A percentile compares a stretch with the other conserved stretches of the same genome.
Evolutionary conservation across 352 stramenopile species (phyloP).

Genomic region (Globisporangium apiculatum): DNA sequence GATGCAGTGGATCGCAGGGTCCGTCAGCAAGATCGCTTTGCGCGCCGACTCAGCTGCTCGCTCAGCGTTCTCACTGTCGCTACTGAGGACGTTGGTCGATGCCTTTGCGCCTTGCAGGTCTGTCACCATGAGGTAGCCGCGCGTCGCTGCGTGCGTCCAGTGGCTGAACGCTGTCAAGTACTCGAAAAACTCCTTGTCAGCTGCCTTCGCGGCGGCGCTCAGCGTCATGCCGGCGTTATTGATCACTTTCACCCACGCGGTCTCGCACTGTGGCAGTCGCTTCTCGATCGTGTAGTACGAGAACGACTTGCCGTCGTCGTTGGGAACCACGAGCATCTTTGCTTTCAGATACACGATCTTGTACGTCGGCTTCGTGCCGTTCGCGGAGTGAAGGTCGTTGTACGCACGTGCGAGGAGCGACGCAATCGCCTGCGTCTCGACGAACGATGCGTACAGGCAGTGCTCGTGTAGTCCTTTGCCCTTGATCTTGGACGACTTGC

Average conservation of each 20-base stretch:
- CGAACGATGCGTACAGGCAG: slow-evolving; percentile 28
- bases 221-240: slow-evolving; percentile 25
- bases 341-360: too few species aligned
- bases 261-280: neutral
- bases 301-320: too few species aligned
- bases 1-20: slow-evolving; percentile 13
- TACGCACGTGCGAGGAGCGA: slow-evolving; percentile 1
- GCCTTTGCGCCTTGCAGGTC: slow-evolving; percentile 31
- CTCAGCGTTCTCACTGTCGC: neutral
- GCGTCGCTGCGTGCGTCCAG: slow-evolving; percentile 22
- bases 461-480: slow-evolving; percentile 1
- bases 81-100: neutral
- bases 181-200: neutral
- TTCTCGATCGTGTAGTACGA: neutral
- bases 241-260: neutral
- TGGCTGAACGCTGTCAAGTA: slow-evolving; percentile 3
- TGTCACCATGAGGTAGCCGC: slow-evolving; percentile 33
- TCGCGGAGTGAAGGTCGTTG: neutral
- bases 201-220: neutral
- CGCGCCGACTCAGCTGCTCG: neutral
- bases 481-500: neutral
- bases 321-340: too few species aligned
- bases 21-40: slow-evolving; percentile 7
- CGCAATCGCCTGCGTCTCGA: slow-evolving; percentile 33
- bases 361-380: too few species aligned